Base-by-base conservation (phyloP, 2,329 filamentous ascomycete genomes). In the Colletotrichum theobromicola region DNA sequence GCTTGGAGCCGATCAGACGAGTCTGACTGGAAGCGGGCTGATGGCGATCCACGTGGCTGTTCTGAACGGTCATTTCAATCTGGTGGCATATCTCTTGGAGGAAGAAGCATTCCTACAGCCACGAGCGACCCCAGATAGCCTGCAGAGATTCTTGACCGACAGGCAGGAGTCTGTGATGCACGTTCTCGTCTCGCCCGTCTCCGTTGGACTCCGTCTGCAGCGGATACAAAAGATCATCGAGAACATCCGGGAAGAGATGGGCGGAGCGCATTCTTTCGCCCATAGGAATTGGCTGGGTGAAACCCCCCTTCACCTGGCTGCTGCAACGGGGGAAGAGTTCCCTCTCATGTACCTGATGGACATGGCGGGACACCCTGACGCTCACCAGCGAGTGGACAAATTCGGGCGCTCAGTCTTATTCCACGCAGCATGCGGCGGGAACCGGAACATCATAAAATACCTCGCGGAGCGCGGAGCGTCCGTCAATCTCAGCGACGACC, bases 31-130 rank as follows among this genome's bases (percentile, higher is more conserved):
- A 21, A 64, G 66, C 16, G 70, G 70, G 1, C 57, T 42, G 7
- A 73, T 63, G 66, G 55, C 70, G 18, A 10, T 73, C 10, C 70
- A 73, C 18, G 21, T 69, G 18, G 70, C 70, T 7, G n/a, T 73
- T 2, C 7, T 73, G 18, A 26, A 46, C 4, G 34, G 57, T 0
- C 28, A 68, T 7, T 55, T 67, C 16, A 55, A 53, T 10, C 57
- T 67, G 24, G 70, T 57, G 21, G 35, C 35, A 0, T 61, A 72
- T 24, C 37, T 72, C 12, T 30, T 72, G 13, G 68, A 70, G 3
- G 61, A 70, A 18, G 68, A 66, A 7, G 35, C 7, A 28, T 15
- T 9, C 16, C 16, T 53, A 15, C 30, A 18, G 24, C 18, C 18
- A 16, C 12, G 18, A 10, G 10, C 26, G 6, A 37, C 15, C 9